Evolutionary conservation across 164 flowering plant genomes (phyloP), one percentile per base, ranked within the genome.

Genomic region (Cinnamomum micranthum): DNA sequence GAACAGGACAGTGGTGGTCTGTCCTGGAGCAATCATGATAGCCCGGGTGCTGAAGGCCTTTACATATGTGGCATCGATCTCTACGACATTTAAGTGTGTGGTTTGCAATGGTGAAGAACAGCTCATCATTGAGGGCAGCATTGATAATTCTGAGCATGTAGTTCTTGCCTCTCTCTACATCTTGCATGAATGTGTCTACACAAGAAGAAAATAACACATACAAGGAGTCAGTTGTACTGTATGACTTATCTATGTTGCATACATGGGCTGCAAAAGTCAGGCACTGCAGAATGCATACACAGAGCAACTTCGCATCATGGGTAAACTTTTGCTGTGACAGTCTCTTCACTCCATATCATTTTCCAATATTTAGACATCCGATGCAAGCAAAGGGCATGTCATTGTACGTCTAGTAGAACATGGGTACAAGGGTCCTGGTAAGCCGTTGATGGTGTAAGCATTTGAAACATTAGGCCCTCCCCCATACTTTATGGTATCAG

Each of bases 141-240:
- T 88, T 89, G 79, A 89, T 85, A 66, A 89, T 79, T 33, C 91
- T 76, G 2, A 89, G 85, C 83, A 89, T n/a, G 80, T 85, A 87
- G 20, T 87, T 89, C 72, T 86, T 84, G n/a, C 91, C 89, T 0
- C 2, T 74, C 24, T 84, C 86, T 20, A 89, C 88, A 0, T 55
- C 78, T 50, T 73, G 83, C 55, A 80, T 74, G 66, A 84, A 87
- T 6, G 90, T 86, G 70, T 87, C 92, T 87, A 81, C 78, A 31
- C 13, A 9, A 41, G 41, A 6, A 4, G 68, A 22, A 60, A 6
- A 23, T 11, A 20, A 60, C 64, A 60, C 9, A 59, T 59, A n/a
- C 63, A 59, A 6, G 24, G 6, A 60, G 24, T 60, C 7, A 23
- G 11, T 6, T 19, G 24, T 23, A 19, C 23, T 20, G 11, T 60